Percentiles rank a stretch among this genome's conserved stretches.
Conservation (phyloP, 2,329 filamentous ascomycete species). For the Fusarium newnesense region DNA sequence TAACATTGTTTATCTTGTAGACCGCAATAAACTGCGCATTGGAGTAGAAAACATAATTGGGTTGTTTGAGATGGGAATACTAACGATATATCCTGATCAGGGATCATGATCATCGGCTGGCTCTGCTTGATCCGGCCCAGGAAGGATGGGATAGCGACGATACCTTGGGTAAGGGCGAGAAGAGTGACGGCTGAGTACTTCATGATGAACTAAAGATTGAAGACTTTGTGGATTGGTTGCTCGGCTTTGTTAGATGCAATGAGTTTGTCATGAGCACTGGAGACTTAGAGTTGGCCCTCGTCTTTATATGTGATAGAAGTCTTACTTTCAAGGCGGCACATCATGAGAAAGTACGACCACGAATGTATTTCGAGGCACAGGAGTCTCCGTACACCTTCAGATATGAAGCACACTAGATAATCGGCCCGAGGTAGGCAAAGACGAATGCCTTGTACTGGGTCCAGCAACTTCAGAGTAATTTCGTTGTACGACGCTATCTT, state of each 20-base stretch:
- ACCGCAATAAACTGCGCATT: not conserved
- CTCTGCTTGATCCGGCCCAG: not conserved
- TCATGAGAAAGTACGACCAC: too few species aligned
- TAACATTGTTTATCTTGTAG: fast-evolving
- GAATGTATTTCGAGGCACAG: too few species aligned
- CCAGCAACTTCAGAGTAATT: too few species aligned
- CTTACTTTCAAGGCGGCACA: too few species aligned
- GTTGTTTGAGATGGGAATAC: not conserved
- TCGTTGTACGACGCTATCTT: too few species aligned
- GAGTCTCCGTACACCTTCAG: not conserved
- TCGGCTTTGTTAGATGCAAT: fast-evolving
- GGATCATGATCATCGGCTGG: fast-evolving
- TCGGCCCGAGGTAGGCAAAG: too few species aligned
- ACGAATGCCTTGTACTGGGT: too few species aligned
- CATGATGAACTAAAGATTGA: not conserved
- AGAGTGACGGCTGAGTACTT: not conserved
- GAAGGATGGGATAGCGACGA: not conserved
- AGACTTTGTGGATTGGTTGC: fast-evolving
- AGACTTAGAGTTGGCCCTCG: not conserved
- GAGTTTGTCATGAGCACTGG: fast-evolving
- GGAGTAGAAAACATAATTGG: not conserved
- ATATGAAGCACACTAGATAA: not conserved
- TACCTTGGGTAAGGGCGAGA: not conserved
- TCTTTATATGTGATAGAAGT: not conserved
- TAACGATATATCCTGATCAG: constrained; percentile 13